Percentiles rank a stretch among this genome's conserved stretches.
phyloP scores from a whole-genome alignment of 2,329 filamentous ascomycete genomes.

The Aureobasidium subglaciale region DNA sequence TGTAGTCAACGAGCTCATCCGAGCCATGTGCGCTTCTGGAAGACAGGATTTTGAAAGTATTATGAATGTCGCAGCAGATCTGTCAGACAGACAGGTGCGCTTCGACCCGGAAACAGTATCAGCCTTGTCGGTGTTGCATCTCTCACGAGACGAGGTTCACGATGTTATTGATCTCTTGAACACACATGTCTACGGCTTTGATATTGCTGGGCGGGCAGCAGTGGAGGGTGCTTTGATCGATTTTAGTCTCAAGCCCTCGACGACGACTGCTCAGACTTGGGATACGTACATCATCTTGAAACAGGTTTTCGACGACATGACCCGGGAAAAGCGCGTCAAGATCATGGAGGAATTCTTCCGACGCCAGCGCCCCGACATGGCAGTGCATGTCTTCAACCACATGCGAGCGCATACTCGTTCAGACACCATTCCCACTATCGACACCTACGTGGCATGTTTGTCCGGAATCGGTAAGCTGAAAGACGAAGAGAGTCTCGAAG shows the following conservation, averaged over 20 bases:
- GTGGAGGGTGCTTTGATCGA: slow-evolving; percentile 60
- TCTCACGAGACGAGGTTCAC: slow-evolving; percentile 67
- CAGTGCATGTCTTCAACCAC: slow-evolving; percentile 77
- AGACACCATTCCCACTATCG: slow-evolving; percentile 57
- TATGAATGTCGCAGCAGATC: slow-evolving; percentile 62
- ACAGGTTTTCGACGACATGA: slow-evolving; percentile 55
- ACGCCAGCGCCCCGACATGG: slow-evolving; percentile 75
- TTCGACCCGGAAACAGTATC: slow-evolving; percentile 70
- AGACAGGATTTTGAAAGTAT: slow-evolving; percentile 63
- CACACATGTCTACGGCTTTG: slow-evolving; percentile 63
- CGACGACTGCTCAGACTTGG: slow-evolving; percentile 58
- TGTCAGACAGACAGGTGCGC: slow-evolving; percentile 62
- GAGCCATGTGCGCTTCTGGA: slow-evolving; percentile 55
- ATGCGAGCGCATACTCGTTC: slow-evolving; percentile 73
- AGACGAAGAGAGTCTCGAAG: slow-evolving; percentile 55
- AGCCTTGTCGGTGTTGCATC: slow-evolving; percentile 63
- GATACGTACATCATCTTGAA: slow-evolving; percentile 53
- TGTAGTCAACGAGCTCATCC: slow-evolving; percentile 64
- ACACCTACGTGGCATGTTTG: slow-evolving; percentile 73
- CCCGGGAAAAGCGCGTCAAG: slow-evolving; percentile 56
- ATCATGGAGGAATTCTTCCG: slow-evolving; percentile 89
- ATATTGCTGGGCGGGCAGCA: slow-evolving; percentile 58
- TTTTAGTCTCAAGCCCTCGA: slow-evolving; percentile 59
- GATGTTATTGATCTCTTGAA: slow-evolving; percentile 80
- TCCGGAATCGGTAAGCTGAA: slow-evolving; percentile 52